Percentiles rank a stretch among this genome's conserved stretches.
Evolutionary conservation across 306 rosid species (phyloP).

Genomic region (Acmispon strigosus): DNA sequence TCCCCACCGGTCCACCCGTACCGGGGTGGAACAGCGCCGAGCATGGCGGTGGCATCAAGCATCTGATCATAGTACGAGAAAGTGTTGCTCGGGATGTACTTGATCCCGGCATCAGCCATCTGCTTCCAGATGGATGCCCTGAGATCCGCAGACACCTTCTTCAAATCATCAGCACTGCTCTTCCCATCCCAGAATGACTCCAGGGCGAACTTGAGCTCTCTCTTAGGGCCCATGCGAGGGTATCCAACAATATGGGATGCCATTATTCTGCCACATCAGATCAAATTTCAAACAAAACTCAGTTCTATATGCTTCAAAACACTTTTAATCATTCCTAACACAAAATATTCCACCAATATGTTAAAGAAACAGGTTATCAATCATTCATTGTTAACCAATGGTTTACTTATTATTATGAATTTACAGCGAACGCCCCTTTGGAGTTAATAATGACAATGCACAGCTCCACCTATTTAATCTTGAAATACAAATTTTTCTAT

Average conservation of each 20-base stretch:
- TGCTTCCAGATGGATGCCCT: conserved; percentile 87
- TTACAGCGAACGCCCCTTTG: no score
- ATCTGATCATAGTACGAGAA: conserved; percentile 80
- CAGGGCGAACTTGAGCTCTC: conserved; percentile 83
- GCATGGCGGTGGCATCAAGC: conserved; percentile 68
- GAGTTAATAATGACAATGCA: background rate
- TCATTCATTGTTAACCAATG: background rate
- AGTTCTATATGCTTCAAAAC: background rate
- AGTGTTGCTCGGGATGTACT: conserved; percentile 85
- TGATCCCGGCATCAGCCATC: conserved; percentile 69
- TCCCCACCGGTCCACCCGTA: conserved; percentile 79
- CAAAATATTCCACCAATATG: background rate
- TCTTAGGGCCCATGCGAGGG: conserved; percentile 93
- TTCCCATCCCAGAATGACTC: conserved; percentile 89
- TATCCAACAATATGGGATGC: conserved; percentile 95
- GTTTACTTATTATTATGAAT: background rate
- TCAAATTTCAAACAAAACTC: conserved; percentile 16
- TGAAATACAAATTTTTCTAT: background rate
- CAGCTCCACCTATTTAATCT: background rate
- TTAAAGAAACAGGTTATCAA: background rate
- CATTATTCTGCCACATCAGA: conserved; percentile 45
- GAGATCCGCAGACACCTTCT: conserved; percentile 70
- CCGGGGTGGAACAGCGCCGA: conserved; percentile 83
- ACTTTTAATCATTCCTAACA: background rate
- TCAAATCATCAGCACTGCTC: conserved; percentile 72